Evolutionary conservation across 495 filamentous ascomycete species (phyloP).

Genomic region (Neurospora cerealis): DNA sequence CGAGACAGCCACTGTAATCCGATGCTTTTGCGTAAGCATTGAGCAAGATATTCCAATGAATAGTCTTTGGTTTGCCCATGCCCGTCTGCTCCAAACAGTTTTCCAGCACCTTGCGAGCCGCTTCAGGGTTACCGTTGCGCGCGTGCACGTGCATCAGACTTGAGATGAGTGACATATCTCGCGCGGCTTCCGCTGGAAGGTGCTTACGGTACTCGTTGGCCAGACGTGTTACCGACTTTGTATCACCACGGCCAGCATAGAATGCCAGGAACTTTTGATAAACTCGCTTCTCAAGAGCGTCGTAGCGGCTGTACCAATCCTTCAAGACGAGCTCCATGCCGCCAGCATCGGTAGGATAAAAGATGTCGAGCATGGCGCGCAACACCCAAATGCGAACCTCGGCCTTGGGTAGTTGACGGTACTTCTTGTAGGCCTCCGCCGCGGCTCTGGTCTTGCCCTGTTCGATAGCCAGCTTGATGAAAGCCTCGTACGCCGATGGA

Average conservation of each 20-base stretch:
- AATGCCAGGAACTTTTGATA: constrained; percentile 41
- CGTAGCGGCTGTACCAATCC: constrained; percentile 40
- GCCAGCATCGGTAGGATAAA: constrained; percentile 24
- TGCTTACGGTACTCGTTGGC: constrained; percentile 39
- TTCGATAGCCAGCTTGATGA: constrained; percentile 10
- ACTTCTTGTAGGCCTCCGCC: constrained; percentile 22
- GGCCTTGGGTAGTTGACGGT: constrained; percentile 21
- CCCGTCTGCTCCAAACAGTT: constrained; percentile 43
- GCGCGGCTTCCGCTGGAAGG: constrained; percentile 26
- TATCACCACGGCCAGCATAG: constrained; percentile 46
- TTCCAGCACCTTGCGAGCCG: constrained; percentile 49
- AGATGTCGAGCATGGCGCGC: constrained; percentile 18
- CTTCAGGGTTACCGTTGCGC: constrained; percentile 46
- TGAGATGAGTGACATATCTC: constrained; percentile 21
- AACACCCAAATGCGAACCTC: constrained; percentile 4
- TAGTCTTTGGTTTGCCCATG: constrained; percentile 37
- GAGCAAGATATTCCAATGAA: constrained; percentile 69
- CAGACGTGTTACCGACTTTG: constrained; percentile 39
- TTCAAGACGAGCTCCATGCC: constrained; percentile 43
- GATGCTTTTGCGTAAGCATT: constrained; percentile 54
- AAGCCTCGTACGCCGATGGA: constrained; percentile 18
- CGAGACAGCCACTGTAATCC: constrained; percentile 54
- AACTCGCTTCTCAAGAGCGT: constrained; percentile 25
- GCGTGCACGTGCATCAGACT: constrained; percentile 58
- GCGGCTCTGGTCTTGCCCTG: constrained; percentile 14